Evolutionary conservation across 1,139 yeast genomes (phyloP).

Genomic region (Suhomyces chickasaworum): DNA sequence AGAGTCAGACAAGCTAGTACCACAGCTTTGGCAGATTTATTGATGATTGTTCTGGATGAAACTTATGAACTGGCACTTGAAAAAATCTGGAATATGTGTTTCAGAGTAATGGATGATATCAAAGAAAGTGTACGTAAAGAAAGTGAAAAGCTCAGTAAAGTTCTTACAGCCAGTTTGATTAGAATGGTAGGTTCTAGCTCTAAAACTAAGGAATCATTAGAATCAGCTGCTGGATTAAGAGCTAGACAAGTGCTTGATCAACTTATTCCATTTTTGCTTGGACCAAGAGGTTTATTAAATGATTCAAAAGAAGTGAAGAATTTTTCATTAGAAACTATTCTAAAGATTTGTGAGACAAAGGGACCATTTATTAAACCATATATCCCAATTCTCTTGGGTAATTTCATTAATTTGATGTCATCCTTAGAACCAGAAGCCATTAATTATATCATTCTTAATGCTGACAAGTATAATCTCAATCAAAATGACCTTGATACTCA

Average conservation of each 20-base stretch:
- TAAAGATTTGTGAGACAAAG: constrained; percentile 69
- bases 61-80: constrained; percentile 58
- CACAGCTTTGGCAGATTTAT: constrained; percentile 67
- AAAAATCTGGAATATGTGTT: constrained; percentile 84
- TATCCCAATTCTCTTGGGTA: constrained; percentile 68
- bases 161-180: constrained; percentile 64
- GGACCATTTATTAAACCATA: constrained; percentile 62
- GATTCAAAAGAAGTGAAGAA: constrained; percentile 84
- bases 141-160: constrained; percentile 68
- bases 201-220: constrained; percentile 24
- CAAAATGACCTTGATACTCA: constrained; percentile 75
- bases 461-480: constrained; percentile 80
- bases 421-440: constrained; percentile 90
- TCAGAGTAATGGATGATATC: constrained; percentile 89
- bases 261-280: constrained; percentile 78
- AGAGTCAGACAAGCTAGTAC: constrained; percentile 90
- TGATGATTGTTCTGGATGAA: constrained; percentile 60
- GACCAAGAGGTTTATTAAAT: constrained; percentile 75
- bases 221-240: background rate
- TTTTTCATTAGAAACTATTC: constrained; percentile 73
- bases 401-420: constrained; percentile 72
- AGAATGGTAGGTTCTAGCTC: constrained; percentile 48
- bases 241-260: constrained; percentile 57
- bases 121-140: constrained; percentile 90
- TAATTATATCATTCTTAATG: constrained; percentile 83